phyloP scores from a whole-genome alignment of 768 basidiomycete genomes.

The Neoboletus magnificus region DNA sequence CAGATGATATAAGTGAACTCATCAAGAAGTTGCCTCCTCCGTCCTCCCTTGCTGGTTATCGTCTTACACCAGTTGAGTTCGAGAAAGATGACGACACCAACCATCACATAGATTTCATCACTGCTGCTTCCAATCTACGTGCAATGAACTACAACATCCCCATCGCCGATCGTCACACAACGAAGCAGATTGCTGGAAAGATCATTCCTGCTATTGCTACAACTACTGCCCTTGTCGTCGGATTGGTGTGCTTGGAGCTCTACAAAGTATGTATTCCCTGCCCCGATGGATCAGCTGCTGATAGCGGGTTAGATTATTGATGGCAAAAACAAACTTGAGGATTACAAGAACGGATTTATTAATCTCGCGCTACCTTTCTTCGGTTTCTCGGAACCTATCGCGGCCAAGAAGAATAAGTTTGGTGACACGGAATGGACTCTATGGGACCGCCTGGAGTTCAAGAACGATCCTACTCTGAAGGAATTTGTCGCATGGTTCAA shows the following conservation, averaged over 20 bases:
- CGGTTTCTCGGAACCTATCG: constrained; percentile 97
- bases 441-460: constrained; percentile 96
- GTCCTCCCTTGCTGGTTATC: constrained; percentile 92
- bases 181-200: constrained; percentile 98
- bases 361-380: constrained; percentile 98
- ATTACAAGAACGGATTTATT: constrained; percentile 98
- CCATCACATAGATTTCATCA: constrained; percentile 98
- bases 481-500: constrained; percentile 85
- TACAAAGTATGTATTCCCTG: constrained; percentile 67
- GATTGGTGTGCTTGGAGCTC: constrained; percentile 91
- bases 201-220: constrained; percentile 99
- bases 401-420: constrained; percentile 86
- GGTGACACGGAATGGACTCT: constrained; percentile 90
- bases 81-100: constrained; percentile 99
- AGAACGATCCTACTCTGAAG: constrained; percentile 81
- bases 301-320: constrained; percentile 73
- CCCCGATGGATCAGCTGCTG: neutral
- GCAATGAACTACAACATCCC: constrained; percentile 93
- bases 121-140: constrained; percentile 93
- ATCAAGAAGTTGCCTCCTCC: constrained; percentile 78
- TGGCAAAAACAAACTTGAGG: constrained; percentile 87
- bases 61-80: constrained; percentile 92
- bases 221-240: constrained; percentile 93
- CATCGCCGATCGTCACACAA: constrained; percentile 83
- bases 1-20: constrained; percentile 53